Base-by-base conservation (phyloP, 176 grass and related monocot genomes). In the Metroxylon sagu region DNA sequence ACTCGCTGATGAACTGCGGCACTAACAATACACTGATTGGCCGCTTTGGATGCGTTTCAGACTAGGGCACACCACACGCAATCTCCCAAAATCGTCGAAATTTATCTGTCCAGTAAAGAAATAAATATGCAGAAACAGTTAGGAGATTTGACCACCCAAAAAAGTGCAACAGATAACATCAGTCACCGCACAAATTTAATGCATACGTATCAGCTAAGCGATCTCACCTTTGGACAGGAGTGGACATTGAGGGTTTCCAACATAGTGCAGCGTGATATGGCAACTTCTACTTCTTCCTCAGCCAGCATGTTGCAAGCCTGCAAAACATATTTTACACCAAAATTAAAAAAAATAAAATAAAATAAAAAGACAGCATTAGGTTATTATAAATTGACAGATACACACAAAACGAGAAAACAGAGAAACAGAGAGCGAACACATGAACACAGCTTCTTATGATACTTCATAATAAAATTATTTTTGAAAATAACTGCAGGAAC, bases 301-400 rank as follows among this genome's bases (percentile, higher is more conserved):
- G 70, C 78, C 79, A 98, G 73, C 87, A 98, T 92, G 39, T 54
- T 92, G 68, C 93, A 98, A 59, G 78, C 87, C 93, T 98, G 78
- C 0, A 76, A 59, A 15, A 54, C 50, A 59, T 31, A 76, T 5
- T 30, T 65, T 43, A 29, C 5, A 25, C 29, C 48, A 14, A 65
- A 35, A 28, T 21, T 17, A 35, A 14, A 57, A 19, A 23, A 65
- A 19, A 26, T 67, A 50, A 14, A 14, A 48, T 4, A 35, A 72
- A 48, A 23, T 26, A 26, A 49, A 48, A 0, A 4, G 6, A 39
- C 17, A 58, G 12, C 35, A 43, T 43, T 7, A 43, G 10, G 35
- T 14, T 12, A 43, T 43, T 12, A 10, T 26, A 59, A 19, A n/a
- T 14, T 65, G 26, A 29, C 3, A 14, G 35, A 12, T 14, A 12